phyloP scores from a whole-genome alignment of 1,284 basidiomycete species.

The Fomitiporia mediterranea region DNA sequence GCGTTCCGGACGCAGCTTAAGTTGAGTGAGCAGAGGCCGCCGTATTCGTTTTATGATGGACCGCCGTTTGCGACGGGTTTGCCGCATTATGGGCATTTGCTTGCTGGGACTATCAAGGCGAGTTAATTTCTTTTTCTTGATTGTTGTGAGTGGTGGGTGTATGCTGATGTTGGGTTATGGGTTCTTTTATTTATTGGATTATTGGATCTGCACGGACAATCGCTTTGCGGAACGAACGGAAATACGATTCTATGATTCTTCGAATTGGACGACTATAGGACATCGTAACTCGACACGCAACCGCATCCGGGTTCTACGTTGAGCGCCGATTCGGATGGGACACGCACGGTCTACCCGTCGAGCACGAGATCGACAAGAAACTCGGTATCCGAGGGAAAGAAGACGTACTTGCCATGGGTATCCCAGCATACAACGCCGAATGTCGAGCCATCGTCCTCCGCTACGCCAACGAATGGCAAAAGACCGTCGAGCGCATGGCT shows the following conservation, averaged over 20 bases:
- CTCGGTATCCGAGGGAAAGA: constrained; percentile 89
- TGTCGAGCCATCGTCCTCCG: constrained; percentile 98
- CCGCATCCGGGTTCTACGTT: constrained; percentile 92
- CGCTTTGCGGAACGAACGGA: neutral
- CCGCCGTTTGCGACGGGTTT: constrained; percentile 97
- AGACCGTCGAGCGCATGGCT: constrained; percentile 96
- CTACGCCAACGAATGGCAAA: constrained; percentile 91
- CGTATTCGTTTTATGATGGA: constrained; percentile 96
- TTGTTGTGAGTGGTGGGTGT: neutral
- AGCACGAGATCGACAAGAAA: constrained; percentile 99
- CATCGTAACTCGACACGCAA: constrained; percentile 93
- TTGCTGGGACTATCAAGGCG: constrained; percentile 95
- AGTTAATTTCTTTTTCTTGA: constrained; percentile 22
- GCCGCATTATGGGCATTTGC: constrained; percentile 93
- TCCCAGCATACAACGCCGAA: constrained; percentile 96
- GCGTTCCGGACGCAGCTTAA: constrained; percentile 95
- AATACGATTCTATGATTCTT: neutral
- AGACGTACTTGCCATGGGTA: constrained; percentile 95
- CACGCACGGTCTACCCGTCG: constrained; percentile 97
- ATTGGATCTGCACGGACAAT: neutral
- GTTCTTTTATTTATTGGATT: neutral
- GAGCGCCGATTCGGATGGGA: constrained; percentile 98
- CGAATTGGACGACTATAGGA: constrained; percentile 50
- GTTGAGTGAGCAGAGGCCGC: constrained; percentile 84
- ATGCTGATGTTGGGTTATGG: neutral